Evolutionary conservation across 805 yeast genomes (phyloP), one percentile per base, ranked within the genome.

Genomic region (Sugiyamaella qingdaonensis): DNA sequence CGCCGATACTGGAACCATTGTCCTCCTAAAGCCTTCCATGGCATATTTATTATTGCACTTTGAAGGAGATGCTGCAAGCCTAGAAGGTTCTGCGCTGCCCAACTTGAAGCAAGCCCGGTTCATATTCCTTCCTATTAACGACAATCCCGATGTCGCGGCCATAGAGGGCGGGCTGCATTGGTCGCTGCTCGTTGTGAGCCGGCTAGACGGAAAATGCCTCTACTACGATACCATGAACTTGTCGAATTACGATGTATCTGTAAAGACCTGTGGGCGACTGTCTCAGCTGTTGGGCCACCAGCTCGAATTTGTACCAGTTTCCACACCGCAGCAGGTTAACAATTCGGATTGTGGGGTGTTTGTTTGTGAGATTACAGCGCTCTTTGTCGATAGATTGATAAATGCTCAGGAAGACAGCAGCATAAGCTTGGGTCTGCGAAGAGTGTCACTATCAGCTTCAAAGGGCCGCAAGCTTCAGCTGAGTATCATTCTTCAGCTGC

Each of bases 131-230:
- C 94, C 92, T 0, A 72, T 85, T 29, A 86, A 85, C 64, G 85
- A 80, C 62, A 81, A 79, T 55, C 84, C 77, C 45, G 85, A 82
- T 51, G 70, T 81, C 32, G 53, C 46, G 41, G 69, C 70, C 0
- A 79, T 77, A 1, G 86, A 80, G 55, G 82, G 84, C 14, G 94
- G 92, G 1, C 82, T 81, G 45, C 94, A 87, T 67, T 86, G 95
- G 94, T 81, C 87, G 0, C 67, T 87, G 13, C 73, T 83, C 11
- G 74, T 86, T 13, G 71, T 82, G 5, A 74, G 77, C 33, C 56
- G 77, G 8, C 66, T 75, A 11, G 84, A 79, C 39, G 68, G 71
- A 14, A 72, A 68, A 32, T 77, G 83, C 2, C 73, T 72, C 19
- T 70, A 84, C 10, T 84, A 81, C 62, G 94, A 87, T 61, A 80